These are phyloP conservation scores for Tetrapisispora iriomotensis DNA, from an alignment of 805 yeast species.

Conservation along the genomic window DNA sequence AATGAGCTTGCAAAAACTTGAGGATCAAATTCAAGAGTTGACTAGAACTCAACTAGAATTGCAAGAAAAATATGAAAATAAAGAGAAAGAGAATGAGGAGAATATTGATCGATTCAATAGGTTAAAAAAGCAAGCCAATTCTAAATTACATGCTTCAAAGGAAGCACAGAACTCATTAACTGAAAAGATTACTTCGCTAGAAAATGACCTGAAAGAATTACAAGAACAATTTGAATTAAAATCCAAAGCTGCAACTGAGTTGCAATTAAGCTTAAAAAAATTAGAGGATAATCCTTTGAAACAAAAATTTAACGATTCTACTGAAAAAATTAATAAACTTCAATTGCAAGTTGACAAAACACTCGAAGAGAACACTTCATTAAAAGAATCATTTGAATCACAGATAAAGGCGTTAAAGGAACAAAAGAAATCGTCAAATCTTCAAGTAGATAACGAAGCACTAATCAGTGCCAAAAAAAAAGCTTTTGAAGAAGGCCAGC, in stretches of 20 bases:
- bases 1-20: not conserved
- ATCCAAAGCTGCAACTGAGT: constrained; percentile 4
- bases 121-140: constrained; percentile 29
- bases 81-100: constrained; percentile 25
- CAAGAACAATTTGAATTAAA: constrained; percentile 13
- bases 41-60: constrained; percentile 2
- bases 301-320: not conserved
- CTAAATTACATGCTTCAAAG: constrained; percentile 24
- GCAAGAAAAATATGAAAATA: constrained; percentile 16
- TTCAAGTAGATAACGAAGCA: too few relatives aligned
- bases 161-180: constrained; percentile 33
- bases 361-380: not conserved
- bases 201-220: constrained; percentile 29
- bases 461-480: constrained; percentile 16
- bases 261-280: not conserved
- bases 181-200: constrained; percentile 27
- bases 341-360: not conserved
- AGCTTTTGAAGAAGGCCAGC: constrained; percentile 27
- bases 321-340: too few relatives aligned
- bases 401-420: too few relatives aligned
- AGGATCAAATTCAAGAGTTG: constrained; percentile 13
- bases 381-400: not conserved
- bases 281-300: too few relatives aligned
- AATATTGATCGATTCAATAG: constrained; percentile 26
- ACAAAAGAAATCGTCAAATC: too few relatives aligned